Evolutionary conservation across 129 eudicot genomes (phyloP).

Genomic region (Deinandra increscens): DNA sequence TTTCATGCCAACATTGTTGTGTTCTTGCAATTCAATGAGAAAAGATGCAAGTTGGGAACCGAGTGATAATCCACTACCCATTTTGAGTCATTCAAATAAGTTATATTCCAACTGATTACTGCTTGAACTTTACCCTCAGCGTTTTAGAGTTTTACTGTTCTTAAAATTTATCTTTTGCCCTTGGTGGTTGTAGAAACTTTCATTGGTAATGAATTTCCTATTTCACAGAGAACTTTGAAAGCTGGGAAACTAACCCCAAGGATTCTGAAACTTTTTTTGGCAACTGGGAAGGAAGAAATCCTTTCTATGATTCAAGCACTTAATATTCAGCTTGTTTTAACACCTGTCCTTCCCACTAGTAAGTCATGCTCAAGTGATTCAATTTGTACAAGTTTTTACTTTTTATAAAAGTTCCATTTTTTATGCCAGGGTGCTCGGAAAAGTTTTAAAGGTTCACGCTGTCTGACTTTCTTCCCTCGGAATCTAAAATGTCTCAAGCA

Average conservation of each 20-base stretch:
- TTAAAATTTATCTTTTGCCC: too few relatives aligned
- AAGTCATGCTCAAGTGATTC: conserved; percentile 31
- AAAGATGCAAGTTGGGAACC: too few relatives aligned
- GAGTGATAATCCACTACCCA: too few relatives aligned
- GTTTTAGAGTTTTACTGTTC: too few relatives aligned
- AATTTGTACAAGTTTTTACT: neutral
- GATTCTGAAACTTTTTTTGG: conserved; percentile 68
- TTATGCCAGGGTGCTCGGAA: conserved; percentile 82
- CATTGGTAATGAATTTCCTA: neutral
- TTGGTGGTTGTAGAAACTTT: too few relatives aligned
- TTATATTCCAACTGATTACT: too few relatives aligned
- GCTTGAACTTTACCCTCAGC: too few relatives aligned
- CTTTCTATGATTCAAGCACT: conserved; percentile 56
- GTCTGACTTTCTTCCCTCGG: conserved; percentile 16
- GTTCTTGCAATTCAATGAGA: too few relatives aligned
- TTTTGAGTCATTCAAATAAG: too few relatives aligned
- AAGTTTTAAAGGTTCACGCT: conserved; percentile 36
- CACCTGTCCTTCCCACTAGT: conserved; percentile 93
- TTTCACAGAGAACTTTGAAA: conserved; percentile 61
- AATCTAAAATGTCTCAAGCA: conserved; percentile 57
- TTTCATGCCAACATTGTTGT: too few relatives aligned
- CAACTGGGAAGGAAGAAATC: conserved; percentile 71
- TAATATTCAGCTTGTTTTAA: conserved; percentile 56
- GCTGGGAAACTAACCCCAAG: conserved; percentile 79
- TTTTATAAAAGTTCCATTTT: neutral